Conservation (phyloP, 305 asterid genomes). For the Rubia balearica region DNA sequence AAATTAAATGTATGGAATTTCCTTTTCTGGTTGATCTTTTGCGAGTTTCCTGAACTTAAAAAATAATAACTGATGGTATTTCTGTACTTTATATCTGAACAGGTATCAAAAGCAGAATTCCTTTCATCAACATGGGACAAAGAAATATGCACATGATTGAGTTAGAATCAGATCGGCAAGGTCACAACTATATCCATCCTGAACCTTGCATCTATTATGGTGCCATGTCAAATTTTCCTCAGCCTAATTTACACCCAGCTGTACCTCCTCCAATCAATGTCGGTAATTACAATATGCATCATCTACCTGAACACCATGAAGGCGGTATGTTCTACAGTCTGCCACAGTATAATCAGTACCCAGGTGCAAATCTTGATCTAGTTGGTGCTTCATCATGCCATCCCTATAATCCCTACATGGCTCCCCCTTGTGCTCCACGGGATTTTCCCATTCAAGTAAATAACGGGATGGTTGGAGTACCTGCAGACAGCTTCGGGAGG, state of each 20-base stretch:
- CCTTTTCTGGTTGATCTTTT: slow-evolving; percentile 6
- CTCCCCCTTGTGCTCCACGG: slow-evolving; percentile 43
- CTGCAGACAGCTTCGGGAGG: slow-evolving; percentile 41
- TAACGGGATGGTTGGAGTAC: slow-evolving; percentile 51
- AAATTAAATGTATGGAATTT: background rate
- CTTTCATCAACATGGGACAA: slow-evolving; percentile 45
- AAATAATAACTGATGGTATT: slow-evolving; percentile 1
- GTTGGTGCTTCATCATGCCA: slow-evolving; percentile 45
- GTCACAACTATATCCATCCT: slow-evolving; percentile 40
- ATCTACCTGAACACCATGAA: slow-evolving; percentile 47
- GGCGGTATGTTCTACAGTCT: slow-evolving; percentile 45
- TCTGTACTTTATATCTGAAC: slow-evolving; percentile 25
- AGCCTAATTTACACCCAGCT: slow-evolving; percentile 41
- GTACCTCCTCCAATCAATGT: slow-evolving; percentile 41
- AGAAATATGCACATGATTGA: slow-evolving; percentile 52
- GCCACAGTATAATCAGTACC: slow-evolving; percentile 50
- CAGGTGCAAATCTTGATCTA: slow-evolving; percentile 44
- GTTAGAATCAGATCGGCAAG: slow-evolving; percentile 50
- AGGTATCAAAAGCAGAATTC: slow-evolving; percentile 33
- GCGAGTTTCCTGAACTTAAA: slow-evolving; percentile 3
- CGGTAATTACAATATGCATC: slow-evolving; percentile 45
- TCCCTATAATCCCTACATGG: slow-evolving; percentile 48
- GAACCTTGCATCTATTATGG: slow-evolving; percentile 51
- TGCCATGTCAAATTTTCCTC: slow-evolving; percentile 46
- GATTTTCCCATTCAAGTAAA: slow-evolving; percentile 50